Evolutionary conservation across 2,329 filamentous ascomycete species (phyloP), one percentile per base, ranked within the genome.

Genomic region (Aspergillus viridinutans): DNA sequence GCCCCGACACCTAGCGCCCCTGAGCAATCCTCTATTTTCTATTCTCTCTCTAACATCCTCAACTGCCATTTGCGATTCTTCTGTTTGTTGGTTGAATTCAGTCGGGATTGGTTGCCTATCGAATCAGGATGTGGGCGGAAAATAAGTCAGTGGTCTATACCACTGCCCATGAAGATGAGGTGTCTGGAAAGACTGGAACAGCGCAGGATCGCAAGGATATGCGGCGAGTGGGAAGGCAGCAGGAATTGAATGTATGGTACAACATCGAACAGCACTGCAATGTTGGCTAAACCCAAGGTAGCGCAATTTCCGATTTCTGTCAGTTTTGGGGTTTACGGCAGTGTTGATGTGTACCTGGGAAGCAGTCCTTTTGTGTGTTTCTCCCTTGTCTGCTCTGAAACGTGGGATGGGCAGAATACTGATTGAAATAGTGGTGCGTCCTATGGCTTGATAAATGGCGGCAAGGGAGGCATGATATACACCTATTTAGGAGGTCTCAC

Each of bases 381-480:
- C 21, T 53, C 49, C 21, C 50, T 35, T 21, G 14, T 9, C 17
- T 14, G 9, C 5, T 29, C 3, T 5, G 5, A 14, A 35, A 14
- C 10, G 14, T 32, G 17, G 3, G 12, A 29, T 48, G 2, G 17
- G 14, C 17, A 32, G n/a, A 8, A 3, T 43, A 17, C 9, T 50
- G n/a, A 45, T 59, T 10, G 56, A 28, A 10, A 49, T 32, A 59
- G 58, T 47, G 59, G 55, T 28, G 49, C 55, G 28, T 43, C 50
- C n/a, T 51, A 52, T 55, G 60, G 60, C 3, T 28, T 62, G 29
- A 59, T 62, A 7, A 82, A 83, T 61, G 82, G 82, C 7, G 82
- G 82, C 14, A 77, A 79, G 1, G 80, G 77, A 3, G 82, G 81
- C 25, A 71, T 83, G 10, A 77, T 84, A 43, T 85, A 80, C 73